Conservation (phyloP, 306 rosid genomes). For the Cucurbita argyrosperma region DNA sequence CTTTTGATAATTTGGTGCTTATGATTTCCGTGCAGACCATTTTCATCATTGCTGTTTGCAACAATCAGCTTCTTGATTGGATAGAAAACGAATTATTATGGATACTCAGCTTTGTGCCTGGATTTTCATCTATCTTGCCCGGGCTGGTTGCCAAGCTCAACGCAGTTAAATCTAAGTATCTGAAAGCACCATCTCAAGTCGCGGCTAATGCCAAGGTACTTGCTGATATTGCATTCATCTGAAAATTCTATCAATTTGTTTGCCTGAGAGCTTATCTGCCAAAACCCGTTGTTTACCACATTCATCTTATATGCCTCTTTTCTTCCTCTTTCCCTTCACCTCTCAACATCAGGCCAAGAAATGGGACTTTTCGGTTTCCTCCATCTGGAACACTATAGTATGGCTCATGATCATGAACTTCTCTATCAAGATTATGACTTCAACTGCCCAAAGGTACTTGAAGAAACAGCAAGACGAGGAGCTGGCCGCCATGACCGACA, state of each 20-base stretch:
- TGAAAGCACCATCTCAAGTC: conserved; percentile 36
- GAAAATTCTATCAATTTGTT: neutral
- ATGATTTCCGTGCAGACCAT: conserved; percentile 39
- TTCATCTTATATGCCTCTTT: neutral
- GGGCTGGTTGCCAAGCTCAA: conserved; percentile 38
- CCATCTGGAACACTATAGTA: conserved; percentile 76
- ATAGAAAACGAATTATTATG: conserved; percentile 79
- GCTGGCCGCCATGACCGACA: conserved; percentile 24
- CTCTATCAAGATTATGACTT: conserved; percentile 70
- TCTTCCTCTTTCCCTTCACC: neutral
- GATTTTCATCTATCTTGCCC: conserved; percentile 53
- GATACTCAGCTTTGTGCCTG: conserved; percentile 77
- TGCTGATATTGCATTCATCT: neutral
- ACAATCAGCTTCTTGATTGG: conserved; percentile 93
- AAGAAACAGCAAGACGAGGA: conserved; percentile 63
- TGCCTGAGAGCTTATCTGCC: neutral
- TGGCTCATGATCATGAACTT: conserved; percentile 97
- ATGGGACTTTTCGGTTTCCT: conserved; percentile 78
- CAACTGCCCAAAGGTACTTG: conserved; percentile 73
- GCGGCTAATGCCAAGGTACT: conserved; percentile 50
- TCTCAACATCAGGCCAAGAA: conserved; percentile 39
- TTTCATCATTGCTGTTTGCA: conserved; percentile 84
- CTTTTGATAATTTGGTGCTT: neutral
- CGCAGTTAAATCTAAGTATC: conserved; percentile 61
- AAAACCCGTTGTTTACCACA: neutral